Conservation (phyloP, 352 stramenopile genomes). For the Globisporangium lucens region DNA sequence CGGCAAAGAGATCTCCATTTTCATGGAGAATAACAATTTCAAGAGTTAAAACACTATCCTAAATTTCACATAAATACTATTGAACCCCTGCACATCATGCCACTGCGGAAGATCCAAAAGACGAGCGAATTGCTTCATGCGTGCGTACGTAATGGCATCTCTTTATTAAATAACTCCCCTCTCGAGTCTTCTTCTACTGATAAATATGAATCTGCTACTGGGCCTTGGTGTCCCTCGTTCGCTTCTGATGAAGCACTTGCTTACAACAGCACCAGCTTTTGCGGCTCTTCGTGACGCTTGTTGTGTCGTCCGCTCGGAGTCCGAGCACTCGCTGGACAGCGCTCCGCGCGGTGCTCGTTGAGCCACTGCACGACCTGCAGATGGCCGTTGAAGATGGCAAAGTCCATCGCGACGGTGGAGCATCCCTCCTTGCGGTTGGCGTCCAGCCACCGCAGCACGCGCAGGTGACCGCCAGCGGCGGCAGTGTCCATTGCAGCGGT, state of each 20-base stretch:
- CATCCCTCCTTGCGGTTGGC: constrained; percentile 55
- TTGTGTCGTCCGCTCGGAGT: not conserved
- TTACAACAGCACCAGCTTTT: not conserved
- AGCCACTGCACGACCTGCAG: constrained; percentile 27
- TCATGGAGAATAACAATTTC: too few relatives aligned
- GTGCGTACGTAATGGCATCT: too few relatives aligned
- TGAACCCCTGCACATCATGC: too few relatives aligned
- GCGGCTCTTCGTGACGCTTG: not conserved
- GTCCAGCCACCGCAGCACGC: constrained; percentile 54
- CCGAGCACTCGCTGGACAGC: constrained; percentile 2
- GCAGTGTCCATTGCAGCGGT: constrained; percentile 62
- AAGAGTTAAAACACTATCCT: too few relatives aligned
- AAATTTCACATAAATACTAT: too few relatives aligned
- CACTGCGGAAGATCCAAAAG: too few relatives aligned
- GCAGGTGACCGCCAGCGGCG: constrained; percentile 46
- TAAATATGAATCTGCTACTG: constrained; percentile 4
- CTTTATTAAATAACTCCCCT: constrained; percentile 5
- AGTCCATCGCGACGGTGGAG: constrained; percentile 20
- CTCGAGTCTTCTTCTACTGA: not conserved
- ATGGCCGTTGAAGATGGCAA: constrained; percentile 21
- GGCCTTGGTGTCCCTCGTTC: not conserved
- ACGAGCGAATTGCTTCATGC: too few relatives aligned
- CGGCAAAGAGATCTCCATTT: not conserved
- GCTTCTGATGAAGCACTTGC: not conserved
- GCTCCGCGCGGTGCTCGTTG: constrained; percentile 9